phyloP scores from a whole-genome alignment of 192 early-diverging fungal genomes.

The Dimargaris cristalligena region DNA sequence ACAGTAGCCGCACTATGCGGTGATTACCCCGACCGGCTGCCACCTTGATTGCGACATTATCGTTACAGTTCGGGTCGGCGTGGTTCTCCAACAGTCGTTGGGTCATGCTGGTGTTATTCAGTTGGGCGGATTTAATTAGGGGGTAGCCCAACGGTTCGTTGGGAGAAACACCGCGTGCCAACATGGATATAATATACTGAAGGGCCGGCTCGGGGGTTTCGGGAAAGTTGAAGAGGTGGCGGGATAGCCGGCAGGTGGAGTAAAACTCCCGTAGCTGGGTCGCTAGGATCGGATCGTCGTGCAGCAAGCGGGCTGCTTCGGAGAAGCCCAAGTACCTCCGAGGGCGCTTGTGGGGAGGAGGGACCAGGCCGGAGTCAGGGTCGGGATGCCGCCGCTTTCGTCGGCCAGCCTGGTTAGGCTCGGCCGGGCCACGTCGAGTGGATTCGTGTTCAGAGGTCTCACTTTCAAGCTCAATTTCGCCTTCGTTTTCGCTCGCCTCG shows the following conservation, averaged over 20 bases:
- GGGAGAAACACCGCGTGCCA: background rate
- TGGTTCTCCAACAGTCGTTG: background rate
- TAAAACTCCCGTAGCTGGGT: background rate
- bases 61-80: background rate
- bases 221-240: background rate
- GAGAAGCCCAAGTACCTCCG: background rate
- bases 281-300: background rate
- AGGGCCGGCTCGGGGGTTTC: background rate
- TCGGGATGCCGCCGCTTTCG: background rate
- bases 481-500: background rate
- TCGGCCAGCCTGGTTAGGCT: too few species aligned
- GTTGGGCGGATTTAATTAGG: background rate
- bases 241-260: background rate
- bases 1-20: background rate
- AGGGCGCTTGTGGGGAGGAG: background rate
- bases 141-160: conserved; percentile 1
- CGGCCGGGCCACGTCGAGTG: background rate
- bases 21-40: background rate
- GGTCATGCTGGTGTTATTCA: background rate
- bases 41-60: background rate
- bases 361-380: background rate
- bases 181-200: background rate
- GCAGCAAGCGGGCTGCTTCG: background rate
- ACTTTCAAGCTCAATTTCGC: too few species aligned
- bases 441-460: too few species aligned